Percentiles rank a stretch among this genome's conserved stretches.
Evolutionary conservation across 805 yeast species (phyloP).

Genomic region (Monosporozyma aquatica): DNA sequence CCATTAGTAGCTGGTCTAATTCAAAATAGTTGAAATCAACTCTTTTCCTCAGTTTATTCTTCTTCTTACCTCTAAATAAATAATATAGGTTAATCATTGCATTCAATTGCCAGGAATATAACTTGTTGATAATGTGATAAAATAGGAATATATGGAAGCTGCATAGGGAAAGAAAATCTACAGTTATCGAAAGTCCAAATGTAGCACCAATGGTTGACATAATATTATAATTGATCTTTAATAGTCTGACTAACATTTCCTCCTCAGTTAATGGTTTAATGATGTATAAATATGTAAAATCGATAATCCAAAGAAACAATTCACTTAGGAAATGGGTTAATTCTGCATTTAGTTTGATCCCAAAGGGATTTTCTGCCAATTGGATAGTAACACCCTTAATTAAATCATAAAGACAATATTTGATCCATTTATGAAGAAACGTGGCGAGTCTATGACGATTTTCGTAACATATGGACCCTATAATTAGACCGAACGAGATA

Average conservation of each 20-base stretch:
- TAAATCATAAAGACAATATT: constrained; percentile 31
- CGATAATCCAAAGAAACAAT: constrained; percentile 74
- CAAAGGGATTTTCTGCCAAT: constrained; percentile 88
- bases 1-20: constrained; percentile 77
- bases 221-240: constrained; percentile 30
- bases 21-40: constrained; percentile 80
- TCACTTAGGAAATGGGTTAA: constrained; percentile 81
- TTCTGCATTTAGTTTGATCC: constrained; percentile 83
- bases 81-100: constrained; percentile 67
- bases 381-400: constrained; percentile 47
- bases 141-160: constrained; percentile 71
- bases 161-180: constrained; percentile 55
- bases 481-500: constrained; percentile 57
- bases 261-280: constrained; percentile 19
- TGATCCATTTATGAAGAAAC: constrained; percentile 24
- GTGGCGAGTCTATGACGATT: constrained; percentile 32
- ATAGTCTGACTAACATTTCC: constrained; percentile 24
- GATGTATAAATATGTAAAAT: constrained; percentile 43
- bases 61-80: constrained; percentile 82
- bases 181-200: constrained; percentile 51
- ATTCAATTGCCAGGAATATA: constrained; percentile 67
- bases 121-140: constrained; percentile 67
- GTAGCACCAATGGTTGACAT: constrained; percentile 56
- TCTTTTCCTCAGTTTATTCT: constrained; percentile 73
- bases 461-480: constrained; percentile 41